Percentiles rank a stretch among this genome's conserved stretches.
phyloP scores from a whole-genome alignment of 345 rosid species.

The Corchorus capsularis region DNA sequence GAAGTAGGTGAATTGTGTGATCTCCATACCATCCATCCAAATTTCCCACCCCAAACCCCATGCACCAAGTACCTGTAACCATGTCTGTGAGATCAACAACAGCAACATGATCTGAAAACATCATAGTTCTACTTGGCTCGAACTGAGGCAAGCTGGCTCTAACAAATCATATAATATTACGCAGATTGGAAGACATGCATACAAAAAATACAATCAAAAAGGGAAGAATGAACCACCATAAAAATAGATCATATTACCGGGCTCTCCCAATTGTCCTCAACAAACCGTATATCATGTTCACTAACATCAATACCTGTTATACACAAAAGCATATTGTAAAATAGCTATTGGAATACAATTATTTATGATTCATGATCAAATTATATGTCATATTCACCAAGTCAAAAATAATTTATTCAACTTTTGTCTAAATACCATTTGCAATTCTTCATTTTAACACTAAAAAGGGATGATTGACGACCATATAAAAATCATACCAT shows the following conservation, averaged over 20 bases:
- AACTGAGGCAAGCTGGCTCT: slow-evolving; percentile 1
- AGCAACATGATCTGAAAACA: not conserved
- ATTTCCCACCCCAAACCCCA: slow-evolving; percentile 99
- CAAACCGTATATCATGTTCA: slow-evolving; percentile 89
- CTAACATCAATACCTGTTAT: slow-evolving; percentile 80
- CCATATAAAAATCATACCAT: not conserved
- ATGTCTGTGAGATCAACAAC: slow-evolving; percentile 21
- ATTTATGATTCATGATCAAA: not conserved
- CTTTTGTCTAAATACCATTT: not conserved
- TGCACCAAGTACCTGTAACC: slow-evolving; percentile 90
- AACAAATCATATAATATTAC: slow-evolving; percentile 10
- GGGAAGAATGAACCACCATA: not conserved
- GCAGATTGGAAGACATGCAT: slow-evolving; percentile 10
- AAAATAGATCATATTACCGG: slow-evolving; percentile 60
- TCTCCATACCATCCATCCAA: slow-evolving; percentile 99
- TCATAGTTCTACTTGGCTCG: not conserved
- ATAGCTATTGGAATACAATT: not conserved
- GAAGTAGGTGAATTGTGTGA: slow-evolving; percentile 97
- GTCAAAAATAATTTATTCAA: not conserved
- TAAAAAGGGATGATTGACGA: not conserved
- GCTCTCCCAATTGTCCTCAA: slow-evolving; percentile 99
- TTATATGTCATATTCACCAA: not conserved
- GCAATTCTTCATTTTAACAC: not conserved
- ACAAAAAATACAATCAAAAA: not conserved
- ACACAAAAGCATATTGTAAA: slow-evolving; percentile 10